Base-by-base conservation (phyloP, 768 basidiomycete species). In the Mrakia gelida region DNA sequence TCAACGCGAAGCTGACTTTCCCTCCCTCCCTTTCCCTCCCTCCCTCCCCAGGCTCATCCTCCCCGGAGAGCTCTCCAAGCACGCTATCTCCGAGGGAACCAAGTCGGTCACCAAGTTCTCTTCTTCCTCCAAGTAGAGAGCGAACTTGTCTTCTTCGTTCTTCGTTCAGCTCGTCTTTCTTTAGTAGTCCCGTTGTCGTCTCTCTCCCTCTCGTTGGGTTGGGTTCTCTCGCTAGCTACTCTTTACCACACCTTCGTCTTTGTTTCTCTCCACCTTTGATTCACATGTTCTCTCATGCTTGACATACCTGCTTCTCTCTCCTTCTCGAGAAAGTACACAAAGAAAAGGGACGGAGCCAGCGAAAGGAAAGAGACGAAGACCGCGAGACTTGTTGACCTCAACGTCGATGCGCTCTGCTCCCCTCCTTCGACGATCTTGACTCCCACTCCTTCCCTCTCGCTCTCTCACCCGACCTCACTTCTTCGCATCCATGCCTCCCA, bases 71-170 rank as follows among this genome's bases (percentile, higher is more conserved):
- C 90, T 96, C 75, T 91, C 93, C 82, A 96, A 75, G 88, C 92
- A 93, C 85, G 92, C 91, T 80, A 92, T 94, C 84, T 96, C 93
- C 73, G 94, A 96, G 86, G 95, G 95, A 73, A 96, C 93, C 80
- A 94, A 94, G 86, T 92, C 91, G 71, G 93, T 94, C 81, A 95
- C 92, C 83, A 95, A 76, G 75, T 76, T 76, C 75, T 76, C 75
- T 32, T 76, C 75, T 9, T 76, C 75, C 34, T 38, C 68, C 68
- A 76, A 76, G 75, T 76, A 76, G 38, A 73, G 63, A 10, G 10
- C n/a, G n/a, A n/a, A n/a, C n/a, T 18, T 3, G 1, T 70, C 34
- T 7, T 59, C 28, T 4, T n/a, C 23, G 59, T n/a, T 13, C 26
- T 59, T 59, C 28, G 2, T 13, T n/a, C 26, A 28, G 59, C 13